phyloP scores from a whole-genome alignment of 257 asterid genomes.

The Fraxinus cuspidata region DNA sequence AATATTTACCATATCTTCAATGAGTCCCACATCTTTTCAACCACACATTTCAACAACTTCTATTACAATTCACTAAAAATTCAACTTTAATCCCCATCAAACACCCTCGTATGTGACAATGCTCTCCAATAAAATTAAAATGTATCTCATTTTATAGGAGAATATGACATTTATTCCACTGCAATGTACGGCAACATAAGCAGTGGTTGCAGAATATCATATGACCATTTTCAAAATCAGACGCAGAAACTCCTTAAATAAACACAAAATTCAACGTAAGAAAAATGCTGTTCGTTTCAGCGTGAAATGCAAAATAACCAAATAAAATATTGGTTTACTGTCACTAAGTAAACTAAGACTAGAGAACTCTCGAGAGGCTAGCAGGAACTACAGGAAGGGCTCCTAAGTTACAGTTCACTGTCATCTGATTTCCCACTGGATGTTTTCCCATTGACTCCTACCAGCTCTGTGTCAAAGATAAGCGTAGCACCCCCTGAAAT shows the following conservation, averaged over 20 bases:
- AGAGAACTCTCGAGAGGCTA: too few relatives aligned
- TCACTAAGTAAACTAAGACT: constrained; percentile 5
- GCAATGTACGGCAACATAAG: too few relatives aligned
- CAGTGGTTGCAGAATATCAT: too few relatives aligned
- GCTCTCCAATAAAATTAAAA: too few relatives aligned
- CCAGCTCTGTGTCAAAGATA: constrained; percentile 88
- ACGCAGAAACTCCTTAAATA: neutral
- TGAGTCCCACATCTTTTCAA: too few relatives aligned
- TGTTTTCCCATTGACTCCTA: constrained; percentile 83
- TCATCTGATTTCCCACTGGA: constrained; percentile 39
- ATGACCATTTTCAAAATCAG: neutral
- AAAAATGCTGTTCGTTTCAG: neutral
- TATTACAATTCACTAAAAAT: too few relatives aligned
- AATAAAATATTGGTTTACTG: neutral
- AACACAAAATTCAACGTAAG: neutral
- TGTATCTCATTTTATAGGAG: too few relatives aligned
- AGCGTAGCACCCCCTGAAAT: constrained; percentile 95
- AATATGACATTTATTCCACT: too few relatives aligned
- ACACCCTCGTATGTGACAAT: too few relatives aligned
- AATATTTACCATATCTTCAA: too few relatives aligned
- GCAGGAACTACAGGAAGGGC: neutral
- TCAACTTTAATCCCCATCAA: too few relatives aligned
- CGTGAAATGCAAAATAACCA: neutral
- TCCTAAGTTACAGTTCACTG: constrained; percentile 48
- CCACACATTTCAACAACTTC: too few relatives aligned